A percentile compares a stretch with the other conserved stretches of the same genome.
These are phyloP conservation scores for Leptographium procerum DNA, from an alignment of 2,329 filamentous ascomycete species.

Conservation along the genomic window DNA sequence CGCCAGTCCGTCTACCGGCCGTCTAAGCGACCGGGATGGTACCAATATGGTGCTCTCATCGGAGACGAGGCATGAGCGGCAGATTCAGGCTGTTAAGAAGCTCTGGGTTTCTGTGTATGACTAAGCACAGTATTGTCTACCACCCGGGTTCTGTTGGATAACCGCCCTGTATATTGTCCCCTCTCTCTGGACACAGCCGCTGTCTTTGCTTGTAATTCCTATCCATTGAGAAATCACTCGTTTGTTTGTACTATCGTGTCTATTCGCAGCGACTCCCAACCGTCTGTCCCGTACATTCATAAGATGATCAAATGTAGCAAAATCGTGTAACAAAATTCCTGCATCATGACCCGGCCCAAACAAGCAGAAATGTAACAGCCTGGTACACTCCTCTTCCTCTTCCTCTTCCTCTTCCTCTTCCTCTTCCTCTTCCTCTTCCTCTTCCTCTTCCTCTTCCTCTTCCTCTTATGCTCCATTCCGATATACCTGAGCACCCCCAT, in stretches of 20 bases:
- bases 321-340: neutral
- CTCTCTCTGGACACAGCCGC: neutral
- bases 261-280: neutral
- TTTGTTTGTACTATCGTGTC: neutral
- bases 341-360: neutral
- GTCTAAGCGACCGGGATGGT: no score
- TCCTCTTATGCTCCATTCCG: slow-evolving; percentile 49
- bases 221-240: neutral
- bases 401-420: neutral
- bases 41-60: no score
- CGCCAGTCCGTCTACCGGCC: no score
- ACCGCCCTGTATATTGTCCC: neutral
- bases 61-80: no score
- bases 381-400: neutral
- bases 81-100: no score
- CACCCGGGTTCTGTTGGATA: neutral
- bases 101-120: no score
- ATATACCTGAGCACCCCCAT: slow-evolving; percentile 65
- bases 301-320: neutral
- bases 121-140: neutral
- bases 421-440: neutral
- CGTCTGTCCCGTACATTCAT: neutral
- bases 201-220: neutral
- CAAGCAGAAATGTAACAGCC: neutral
- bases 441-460: neutral